Conservation (phyloP, 805 yeast genomes). For the Cyberlindnera meyerae region DNA sequence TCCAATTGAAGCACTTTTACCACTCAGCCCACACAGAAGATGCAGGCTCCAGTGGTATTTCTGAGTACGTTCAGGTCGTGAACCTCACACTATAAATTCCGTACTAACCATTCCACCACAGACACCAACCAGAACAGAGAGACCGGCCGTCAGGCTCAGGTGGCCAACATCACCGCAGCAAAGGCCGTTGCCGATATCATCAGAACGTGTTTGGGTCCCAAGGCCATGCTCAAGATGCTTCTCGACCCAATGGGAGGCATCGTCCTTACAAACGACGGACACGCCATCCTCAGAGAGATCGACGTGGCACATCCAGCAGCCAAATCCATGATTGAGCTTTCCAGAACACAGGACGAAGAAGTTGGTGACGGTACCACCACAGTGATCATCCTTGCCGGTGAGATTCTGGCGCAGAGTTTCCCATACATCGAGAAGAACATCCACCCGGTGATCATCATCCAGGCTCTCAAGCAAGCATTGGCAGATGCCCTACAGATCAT, state of each 20-base stretch:
- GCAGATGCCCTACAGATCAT: conserved; percentile 87
- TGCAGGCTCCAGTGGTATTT: conserved; percentile 84
- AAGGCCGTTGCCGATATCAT: conserved; percentile 97
- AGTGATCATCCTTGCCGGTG: conserved; percentile 95
- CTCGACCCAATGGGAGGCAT: conserved; percentile 94
- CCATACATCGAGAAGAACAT: conserved; percentile 93
- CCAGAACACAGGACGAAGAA: conserved; percentile 97
- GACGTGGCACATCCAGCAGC: conserved; percentile 99
- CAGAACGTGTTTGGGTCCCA: conserved; percentile 97
- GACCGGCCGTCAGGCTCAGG: conserved; percentile 95
- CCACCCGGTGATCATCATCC: conserved; percentile 94
- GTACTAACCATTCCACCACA: conserved; percentile 13
- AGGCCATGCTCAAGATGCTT: conserved; percentile 97
- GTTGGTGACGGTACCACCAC: conserved; percentile 99
- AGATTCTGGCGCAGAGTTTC: conserved; percentile 89
- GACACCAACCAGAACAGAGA: conserved; percentile 88
- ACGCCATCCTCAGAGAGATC: conserved; percentile 94
- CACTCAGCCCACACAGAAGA: conserved; percentile 25
- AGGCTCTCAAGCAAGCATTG: conserved; percentile 87
- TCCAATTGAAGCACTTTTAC: too few relatives aligned
- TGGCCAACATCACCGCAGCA: conserved; percentile 98
- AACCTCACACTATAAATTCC: too few relatives aligned
- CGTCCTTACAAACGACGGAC: conserved; percentile 96
- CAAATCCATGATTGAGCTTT: conserved; percentile 93
- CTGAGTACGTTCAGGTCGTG: conserved; percentile 58